Percentiles rank a stretch among this genome's conserved stretches.
Conservation (phyloP, 805 yeast genomes). For the Saccharomycopsis fermentans region DNA sequence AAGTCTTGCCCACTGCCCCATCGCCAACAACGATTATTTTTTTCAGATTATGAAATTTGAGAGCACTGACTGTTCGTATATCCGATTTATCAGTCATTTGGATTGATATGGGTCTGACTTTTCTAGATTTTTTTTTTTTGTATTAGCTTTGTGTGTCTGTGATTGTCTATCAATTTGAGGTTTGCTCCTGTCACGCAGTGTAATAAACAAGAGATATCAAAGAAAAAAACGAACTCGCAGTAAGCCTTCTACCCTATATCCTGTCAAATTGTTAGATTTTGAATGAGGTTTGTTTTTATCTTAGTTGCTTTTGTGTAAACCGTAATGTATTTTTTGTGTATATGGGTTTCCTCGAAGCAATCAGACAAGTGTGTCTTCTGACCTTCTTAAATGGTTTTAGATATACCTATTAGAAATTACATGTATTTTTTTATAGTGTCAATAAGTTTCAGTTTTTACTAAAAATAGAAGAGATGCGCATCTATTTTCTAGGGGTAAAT, state of each 20-base stretch:
- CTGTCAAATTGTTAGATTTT: too few species aligned
- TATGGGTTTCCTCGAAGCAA: background rate
- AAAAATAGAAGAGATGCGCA: conserved; percentile 1
- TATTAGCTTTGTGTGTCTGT: background rate
- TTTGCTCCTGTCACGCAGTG: too few species aligned
- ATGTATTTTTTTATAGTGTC: background rate
- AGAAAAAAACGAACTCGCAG: too few species aligned
- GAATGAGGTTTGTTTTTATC: too few species aligned
- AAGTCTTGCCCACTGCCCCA: conserved; percentile 34
- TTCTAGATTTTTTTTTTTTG: background rate
- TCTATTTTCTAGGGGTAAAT: background rate
- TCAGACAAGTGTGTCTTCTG: background rate
- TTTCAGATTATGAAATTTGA: background rate
- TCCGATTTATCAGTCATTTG: background rate
- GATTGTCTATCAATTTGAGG: too few species aligned
- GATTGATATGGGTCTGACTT: background rate
- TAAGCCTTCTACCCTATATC: too few species aligned
- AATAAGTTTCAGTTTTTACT: background rate
- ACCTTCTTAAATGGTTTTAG: background rate
- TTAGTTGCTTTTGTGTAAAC: too few species aligned
- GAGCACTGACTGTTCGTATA: background rate
- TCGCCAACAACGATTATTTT: conserved; percentile 33
- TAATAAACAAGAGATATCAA: too few species aligned
- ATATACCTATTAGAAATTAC: background rate
- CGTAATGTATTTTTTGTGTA: background rate